Percentiles rank a stretch among this genome's conserved stretches.
Evolutionary conservation across 768 basidiomycete species (phyloP).

Genomic region (Phanerochaete carnosa): DNA sequence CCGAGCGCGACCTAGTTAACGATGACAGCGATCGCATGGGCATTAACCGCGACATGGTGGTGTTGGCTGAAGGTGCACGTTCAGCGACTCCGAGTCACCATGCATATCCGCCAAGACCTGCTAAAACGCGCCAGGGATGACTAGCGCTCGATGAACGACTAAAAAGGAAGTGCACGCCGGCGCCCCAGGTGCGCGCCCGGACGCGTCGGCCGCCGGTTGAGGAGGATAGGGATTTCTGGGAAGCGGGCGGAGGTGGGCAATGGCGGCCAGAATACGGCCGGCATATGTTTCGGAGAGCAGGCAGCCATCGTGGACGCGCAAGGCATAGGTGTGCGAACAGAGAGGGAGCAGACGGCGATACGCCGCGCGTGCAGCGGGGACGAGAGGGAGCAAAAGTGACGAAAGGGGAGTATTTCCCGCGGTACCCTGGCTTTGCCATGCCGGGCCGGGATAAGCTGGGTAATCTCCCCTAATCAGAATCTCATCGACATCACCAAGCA

Average conservation of each 20-base stretch:
- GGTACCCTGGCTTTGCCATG: conserved; percentile 10
- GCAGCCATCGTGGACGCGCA: not conserved
- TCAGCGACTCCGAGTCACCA: not conserved
- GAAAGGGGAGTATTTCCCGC: conserved; percentile 8
- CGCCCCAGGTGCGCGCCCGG: not conserved
- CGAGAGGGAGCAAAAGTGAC: not conserved
- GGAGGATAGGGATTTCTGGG: not conserved
- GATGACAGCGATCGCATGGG: not conserved
- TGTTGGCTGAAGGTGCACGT: not conserved
- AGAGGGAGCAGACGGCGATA: not conserved
- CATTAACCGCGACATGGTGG: not conserved
- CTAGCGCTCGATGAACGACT: not conserved
- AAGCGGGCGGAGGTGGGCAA: not conserved
- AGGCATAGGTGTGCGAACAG: not conserved
- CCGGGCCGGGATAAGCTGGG: conserved; percentile 19
- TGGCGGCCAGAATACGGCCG: not conserved
- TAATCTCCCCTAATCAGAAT: conserved; percentile 15
- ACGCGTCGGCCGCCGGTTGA: conserved; percentile 1
- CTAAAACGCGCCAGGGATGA: not conserved
- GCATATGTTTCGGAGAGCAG: not conserved
- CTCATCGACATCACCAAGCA: conserved; percentile 27
- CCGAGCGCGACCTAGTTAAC: not conserved
- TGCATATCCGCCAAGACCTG: too few species aligned
- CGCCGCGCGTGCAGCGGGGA: not conserved
- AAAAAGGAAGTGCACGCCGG: not conserved